Evolutionary conservation across 257 asterid genomes (phyloP).

Genomic region (Solanum etuberosum): DNA sequence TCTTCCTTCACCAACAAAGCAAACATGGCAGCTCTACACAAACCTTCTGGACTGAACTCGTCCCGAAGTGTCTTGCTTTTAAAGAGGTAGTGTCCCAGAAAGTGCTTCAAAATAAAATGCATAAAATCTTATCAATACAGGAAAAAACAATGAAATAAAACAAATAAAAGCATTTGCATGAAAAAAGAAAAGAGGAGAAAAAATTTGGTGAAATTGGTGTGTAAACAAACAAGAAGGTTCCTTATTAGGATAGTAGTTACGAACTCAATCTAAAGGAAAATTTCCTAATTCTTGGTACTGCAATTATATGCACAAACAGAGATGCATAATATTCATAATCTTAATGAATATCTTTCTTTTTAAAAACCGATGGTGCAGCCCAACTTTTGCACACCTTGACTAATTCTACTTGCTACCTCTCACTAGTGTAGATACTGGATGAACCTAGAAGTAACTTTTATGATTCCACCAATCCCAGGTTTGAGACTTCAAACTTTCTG

Average conservation of each 20-base stretch:
- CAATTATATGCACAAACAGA: neutral
- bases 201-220: neutral
- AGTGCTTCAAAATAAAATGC: constrained; percentile 35
- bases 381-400: neutral
- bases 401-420: neutral
- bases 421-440: neutral
- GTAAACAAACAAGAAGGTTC: neutral
- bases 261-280: neutral
- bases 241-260: neutral
- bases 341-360: neutral
- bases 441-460: neutral
- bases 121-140: neutral
- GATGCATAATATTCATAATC: neutral
- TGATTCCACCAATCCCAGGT: neutral
- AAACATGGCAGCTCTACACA: constrained; percentile 78
- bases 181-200: neutral
- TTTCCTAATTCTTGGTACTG: neutral
- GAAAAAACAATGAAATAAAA: neutral
- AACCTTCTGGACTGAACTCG: constrained; percentile 76
- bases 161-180: neutral
- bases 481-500: neutral
- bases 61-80: constrained; percentile 86
- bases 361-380: neutral
- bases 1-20: constrained; percentile 79
- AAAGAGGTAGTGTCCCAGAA: constrained; percentile 57